phyloP scores from a whole-genome alignment of 805 yeast genomes.

The Candida sphagnicola region DNA sequence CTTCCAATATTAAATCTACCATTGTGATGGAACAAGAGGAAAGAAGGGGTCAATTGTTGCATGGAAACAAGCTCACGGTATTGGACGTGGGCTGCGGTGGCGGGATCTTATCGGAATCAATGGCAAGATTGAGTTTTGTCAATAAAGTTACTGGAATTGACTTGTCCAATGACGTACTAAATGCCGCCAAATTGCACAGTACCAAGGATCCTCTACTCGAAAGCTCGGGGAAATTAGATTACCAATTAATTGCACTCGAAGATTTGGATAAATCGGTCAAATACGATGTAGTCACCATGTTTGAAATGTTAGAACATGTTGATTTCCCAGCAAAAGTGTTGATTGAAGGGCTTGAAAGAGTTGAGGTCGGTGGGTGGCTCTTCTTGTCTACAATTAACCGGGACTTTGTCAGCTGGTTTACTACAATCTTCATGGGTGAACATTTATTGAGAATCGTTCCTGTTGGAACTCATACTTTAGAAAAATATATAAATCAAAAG shows the following conservation, averaged over 20 bases:
- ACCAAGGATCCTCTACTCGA: slow-evolving; percentile 59
- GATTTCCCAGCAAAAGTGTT: slow-evolving; percentile 75
- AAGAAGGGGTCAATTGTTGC: slow-evolving; percentile 35
- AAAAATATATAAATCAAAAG: slow-evolving; percentile 74
- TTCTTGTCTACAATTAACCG: slow-evolving; percentile 91
- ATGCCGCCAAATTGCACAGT: slow-evolving; percentile 73
- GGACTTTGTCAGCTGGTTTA: slow-evolving; percentile 81
- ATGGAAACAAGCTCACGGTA: slow-evolving; percentile 42
- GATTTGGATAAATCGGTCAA: slow-evolving; percentile 41
- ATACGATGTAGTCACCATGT: slow-evolving; percentile 81
- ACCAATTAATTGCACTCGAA: slow-evolving; percentile 62
- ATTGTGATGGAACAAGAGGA: slow-evolving; percentile 49
- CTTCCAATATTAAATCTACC: slow-evolving; percentile 45
- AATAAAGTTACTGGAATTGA: slow-evolving; percentile 76
- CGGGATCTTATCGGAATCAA: slow-evolving; percentile 84
- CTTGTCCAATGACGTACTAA: slow-evolving; percentile 75
- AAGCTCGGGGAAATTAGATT: slow-evolving; percentile 44
- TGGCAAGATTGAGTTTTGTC: slow-evolving; percentile 71
- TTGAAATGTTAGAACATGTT: slow-evolving; percentile 95
- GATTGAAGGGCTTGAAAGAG: slow-evolving; percentile 59
- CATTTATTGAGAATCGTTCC: slow-evolving; percentile 80
- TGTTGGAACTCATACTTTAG: slow-evolving; percentile 82
- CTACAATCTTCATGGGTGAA: slow-evolving; percentile 91
- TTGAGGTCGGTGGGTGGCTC: slow-evolving; percentile 78
- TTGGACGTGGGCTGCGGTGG: slow-evolving; percentile 98